These are phyloP conservation scores for Trichocomaceae sp. DNA, from an alignment of 2,329 filamentous ascomycete genomes.

Conservation along the genomic window DNA sequence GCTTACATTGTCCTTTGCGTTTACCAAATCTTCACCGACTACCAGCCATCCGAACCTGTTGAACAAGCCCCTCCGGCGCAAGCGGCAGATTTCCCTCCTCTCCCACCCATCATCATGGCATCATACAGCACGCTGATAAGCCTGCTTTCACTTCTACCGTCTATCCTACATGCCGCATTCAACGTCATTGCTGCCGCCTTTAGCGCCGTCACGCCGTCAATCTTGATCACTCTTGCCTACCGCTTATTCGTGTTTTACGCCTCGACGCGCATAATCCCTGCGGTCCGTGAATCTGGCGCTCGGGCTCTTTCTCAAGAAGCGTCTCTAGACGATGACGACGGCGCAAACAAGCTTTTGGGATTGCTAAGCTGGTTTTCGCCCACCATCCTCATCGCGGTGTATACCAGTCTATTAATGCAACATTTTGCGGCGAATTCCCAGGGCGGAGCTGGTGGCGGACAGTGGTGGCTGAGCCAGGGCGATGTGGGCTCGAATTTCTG, in stretches of 20 bases:
- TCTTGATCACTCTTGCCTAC: constrained; percentile 91
- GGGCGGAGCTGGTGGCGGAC: constrained; percentile 51
- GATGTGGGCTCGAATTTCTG: constrained; percentile 80
- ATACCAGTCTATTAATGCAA: constrained; percentile 90
- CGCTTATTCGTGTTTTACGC: constrained; percentile 93
- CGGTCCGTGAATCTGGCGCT: constrained; percentile 79
- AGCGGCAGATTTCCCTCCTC: constrained; percentile 72
- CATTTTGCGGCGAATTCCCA: constrained; percentile 72
- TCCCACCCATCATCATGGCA: constrained; percentile 96
- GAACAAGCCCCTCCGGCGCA: constrained; percentile 53
- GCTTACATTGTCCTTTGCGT: constrained; percentile 97
- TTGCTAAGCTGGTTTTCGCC: constrained; percentile 92
- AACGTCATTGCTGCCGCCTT: constrained; percentile 86
- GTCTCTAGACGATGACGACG: constrained; percentile 76
- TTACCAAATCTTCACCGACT: constrained; percentile 99
- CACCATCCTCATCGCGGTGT: constrained; percentile 89
- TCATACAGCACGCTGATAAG: constrained; percentile 90
- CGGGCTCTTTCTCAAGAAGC: constrained; percentile 77
- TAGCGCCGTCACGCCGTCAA: constrained; percentile 89
- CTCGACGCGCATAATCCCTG: constrained; percentile 90
- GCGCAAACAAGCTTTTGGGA: constrained; percentile 70
- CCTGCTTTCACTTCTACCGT: constrained; percentile 73
- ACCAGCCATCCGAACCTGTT: constrained; percentile 69
- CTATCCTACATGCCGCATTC: constrained; percentile 73
- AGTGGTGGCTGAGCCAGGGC: constrained; percentile 80